Percentiles rank a stretch among this genome's conserved stretches.
These are phyloP conservation scores for Aquilaria yunnanensis DNA, from an alignment of 345 rosid species.

Conservation along the genomic window DNA sequence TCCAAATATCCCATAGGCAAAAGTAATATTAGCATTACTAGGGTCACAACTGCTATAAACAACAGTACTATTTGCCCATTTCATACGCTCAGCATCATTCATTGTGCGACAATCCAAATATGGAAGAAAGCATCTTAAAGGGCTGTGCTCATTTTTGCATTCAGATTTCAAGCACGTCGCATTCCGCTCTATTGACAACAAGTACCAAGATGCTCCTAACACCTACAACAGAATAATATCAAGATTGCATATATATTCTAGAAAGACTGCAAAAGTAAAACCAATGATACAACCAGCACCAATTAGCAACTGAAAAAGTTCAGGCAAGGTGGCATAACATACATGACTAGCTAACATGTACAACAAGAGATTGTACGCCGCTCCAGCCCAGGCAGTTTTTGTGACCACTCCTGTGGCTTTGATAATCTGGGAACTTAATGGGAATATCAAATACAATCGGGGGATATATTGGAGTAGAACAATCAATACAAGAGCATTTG, in stretches of 20 bases:
- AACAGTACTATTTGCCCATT: slow-evolving; percentile 49
- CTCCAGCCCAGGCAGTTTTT: slow-evolving; percentile 94
- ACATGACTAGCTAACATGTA: slow-evolving; percentile 96
- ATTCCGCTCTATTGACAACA: slow-evolving; percentile 71
- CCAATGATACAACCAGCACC: not conserved
- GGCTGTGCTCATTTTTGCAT: slow-evolving; percentile 22
- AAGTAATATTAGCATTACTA: slow-evolving; percentile 24
- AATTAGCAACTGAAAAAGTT: not conserved
- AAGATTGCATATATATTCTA: not conserved
- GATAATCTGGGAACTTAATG: no score
- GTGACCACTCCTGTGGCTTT: slow-evolving; percentile 53
- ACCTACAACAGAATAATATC: slow-evolving; percentile 40
- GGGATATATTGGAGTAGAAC: slow-evolving; percentile 27
- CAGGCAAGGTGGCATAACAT: slow-evolving; percentile 16
- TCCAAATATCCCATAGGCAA: slow-evolving; percentile 65
- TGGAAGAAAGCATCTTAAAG: no score
- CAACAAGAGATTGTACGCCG: slow-evolving; percentile 76
- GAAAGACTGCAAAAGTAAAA: not conserved
- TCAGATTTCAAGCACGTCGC: slow-evolving; percentile 71
- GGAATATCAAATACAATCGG: no score
- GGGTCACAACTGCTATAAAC: slow-evolving; percentile 67
- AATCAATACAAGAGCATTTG: slow-evolving; percentile 67
- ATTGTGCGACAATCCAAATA: slow-evolving; percentile 16
- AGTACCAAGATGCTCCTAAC: slow-evolving; percentile 84
- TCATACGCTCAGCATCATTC: slow-evolving; percentile 15